A percentile compares a stretch with the other conserved stretches of the same genome.
phyloP scores from a whole-genome alignment of 169 alveolate species.

The Plasmodium chabaudi region DNA sequence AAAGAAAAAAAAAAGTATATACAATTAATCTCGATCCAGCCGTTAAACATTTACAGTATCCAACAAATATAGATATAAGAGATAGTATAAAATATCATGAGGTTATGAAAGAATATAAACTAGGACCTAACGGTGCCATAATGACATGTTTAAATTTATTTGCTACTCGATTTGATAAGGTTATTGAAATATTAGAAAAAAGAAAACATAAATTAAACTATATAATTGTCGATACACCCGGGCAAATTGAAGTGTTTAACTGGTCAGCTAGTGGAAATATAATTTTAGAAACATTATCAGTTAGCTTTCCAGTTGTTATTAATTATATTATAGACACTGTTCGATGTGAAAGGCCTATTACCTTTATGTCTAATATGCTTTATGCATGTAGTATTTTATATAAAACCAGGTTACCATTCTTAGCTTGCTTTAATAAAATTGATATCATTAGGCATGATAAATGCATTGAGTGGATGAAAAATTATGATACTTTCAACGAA shows the following conservation, averaged over 20 bases:
- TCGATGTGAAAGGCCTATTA: slow-evolving; percentile 95
- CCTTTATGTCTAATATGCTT: slow-evolving; percentile 98
- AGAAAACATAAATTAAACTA: slow-evolving; percentile 91
- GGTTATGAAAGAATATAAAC: slow-evolving; percentile 95
- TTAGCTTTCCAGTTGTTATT: slow-evolving; percentile 94
- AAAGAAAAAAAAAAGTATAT: slow-evolving; percentile 91
- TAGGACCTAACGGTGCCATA: slow-evolving; percentile 99
- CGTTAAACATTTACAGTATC: slow-evolving; percentile 85
- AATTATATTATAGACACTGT: slow-evolving; percentile 95
- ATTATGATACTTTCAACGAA: slow-evolving; percentile 90
- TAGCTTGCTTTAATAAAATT: slow-evolving; percentile 94
- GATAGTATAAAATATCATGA: slow-evolving; percentile 97
- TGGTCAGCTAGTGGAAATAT: slow-evolving; percentile 99
- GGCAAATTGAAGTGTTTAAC: slow-evolving; percentile 98
- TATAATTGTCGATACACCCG: slow-evolving; percentile 98
- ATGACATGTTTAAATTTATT: slow-evolving; percentile 97
- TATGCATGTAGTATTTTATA: slow-evolving; percentile 97
- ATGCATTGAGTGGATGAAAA: slow-evolving; percentile 94
- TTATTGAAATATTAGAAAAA: slow-evolving; percentile 89
- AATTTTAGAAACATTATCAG: slow-evolving; percentile 94
- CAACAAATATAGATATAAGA: slow-evolving; percentile 90
- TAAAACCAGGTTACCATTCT: slow-evolving; percentile 95
- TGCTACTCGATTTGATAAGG: slow-evolving; percentile 96
- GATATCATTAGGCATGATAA: slow-evolving; percentile 86
- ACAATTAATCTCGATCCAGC: slow-evolving; percentile 99